Evolutionary conservation across 768 basidiomycete genomes (phyloP).

Genomic region (Nidularia sp.): DNA sequence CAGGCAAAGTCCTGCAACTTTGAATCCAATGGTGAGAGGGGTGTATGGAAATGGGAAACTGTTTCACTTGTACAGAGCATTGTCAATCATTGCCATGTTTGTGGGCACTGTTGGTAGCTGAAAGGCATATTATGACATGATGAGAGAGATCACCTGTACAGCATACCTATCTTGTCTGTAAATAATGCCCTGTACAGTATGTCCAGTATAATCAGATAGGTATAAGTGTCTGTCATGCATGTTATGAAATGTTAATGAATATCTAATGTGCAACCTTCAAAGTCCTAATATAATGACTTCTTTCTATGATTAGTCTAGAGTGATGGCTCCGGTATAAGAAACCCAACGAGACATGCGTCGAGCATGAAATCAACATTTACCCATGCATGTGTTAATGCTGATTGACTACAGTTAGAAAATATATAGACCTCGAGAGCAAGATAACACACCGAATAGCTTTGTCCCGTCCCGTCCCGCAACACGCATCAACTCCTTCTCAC

Average conservation of each 20-base stretch:
- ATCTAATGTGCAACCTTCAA: slow-evolving; percentile 1
- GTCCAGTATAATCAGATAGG: too few species aligned
- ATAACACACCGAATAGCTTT: slow-evolving; percentile 79
- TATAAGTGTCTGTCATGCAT: background rate
- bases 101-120: too few species aligned
- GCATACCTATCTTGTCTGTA: too few species aligned
- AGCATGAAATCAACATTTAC: slow-evolving; percentile 97
- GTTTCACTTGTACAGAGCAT: too few species aligned
- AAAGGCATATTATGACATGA: too few species aligned
- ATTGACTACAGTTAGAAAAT: slow-evolving; percentile 2
- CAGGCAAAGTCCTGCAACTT: too few species aligned
- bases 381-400: slow-evolving; percentile 93
- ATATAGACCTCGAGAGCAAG: background rate
- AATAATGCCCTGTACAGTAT: too few species aligned
- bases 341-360: slow-evolving; percentile 88
- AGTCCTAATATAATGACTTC: slow-evolving; percentile 3
- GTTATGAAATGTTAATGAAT: background rate
- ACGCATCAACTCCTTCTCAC: slow-evolving; percentile 91
- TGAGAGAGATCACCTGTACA: too few species aligned
- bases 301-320: background rate
- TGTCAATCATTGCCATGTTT: too few species aligned
- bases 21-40: too few species aligned
- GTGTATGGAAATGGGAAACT: too few species aligned
- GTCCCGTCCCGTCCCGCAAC: slow-evolving; percentile 95
- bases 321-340: slow-evolving; percentile 69